A percentile compares a stretch with the other conserved stretches of the same genome.
phyloP scores from a whole-genome alignment of 1,284 basidiomycete species.

The Moesziomyces parantarcticus region DNA sequence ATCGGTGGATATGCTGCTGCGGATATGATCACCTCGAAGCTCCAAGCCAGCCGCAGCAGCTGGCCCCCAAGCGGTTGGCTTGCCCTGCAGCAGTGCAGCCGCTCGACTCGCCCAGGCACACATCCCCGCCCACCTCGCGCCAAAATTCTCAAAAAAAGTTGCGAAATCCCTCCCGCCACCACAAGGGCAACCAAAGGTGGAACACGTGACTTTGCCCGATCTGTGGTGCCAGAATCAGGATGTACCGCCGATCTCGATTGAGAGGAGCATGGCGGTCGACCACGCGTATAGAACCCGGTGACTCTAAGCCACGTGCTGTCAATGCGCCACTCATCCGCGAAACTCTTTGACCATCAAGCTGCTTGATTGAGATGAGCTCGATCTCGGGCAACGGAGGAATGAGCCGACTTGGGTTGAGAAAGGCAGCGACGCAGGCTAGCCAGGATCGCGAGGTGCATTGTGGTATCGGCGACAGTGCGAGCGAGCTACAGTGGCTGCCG shows the following conservation, averaged over 20 bases:
- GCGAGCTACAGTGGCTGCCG: background rate
- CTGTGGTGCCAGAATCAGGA: too few relatives aligned
- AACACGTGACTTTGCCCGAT: background rate
- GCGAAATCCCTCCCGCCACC: background rate
- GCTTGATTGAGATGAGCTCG: too few relatives aligned
- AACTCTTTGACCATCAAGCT: too few relatives aligned
- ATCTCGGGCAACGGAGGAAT: too few relatives aligned
- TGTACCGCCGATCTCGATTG: too few relatives aligned
- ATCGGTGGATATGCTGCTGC: conserved; percentile 9
- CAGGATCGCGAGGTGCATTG: background rate
- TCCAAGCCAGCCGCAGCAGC: conserved; percentile 17
- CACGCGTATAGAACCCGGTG: too few relatives aligned
- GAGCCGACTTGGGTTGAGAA: too few relatives aligned
- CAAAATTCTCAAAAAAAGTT: conserved; percentile 1
- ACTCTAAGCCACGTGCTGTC: too few relatives aligned
- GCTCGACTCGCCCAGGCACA: background rate
- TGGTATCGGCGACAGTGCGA: background rate
- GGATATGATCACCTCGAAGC: conserved; percentile 5
- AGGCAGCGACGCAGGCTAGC: too few relatives aligned
- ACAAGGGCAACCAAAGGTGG: too few relatives aligned
- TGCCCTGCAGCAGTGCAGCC: background rate
- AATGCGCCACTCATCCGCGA: too few relatives aligned
- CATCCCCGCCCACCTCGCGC: background rate
- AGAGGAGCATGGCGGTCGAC: too few relatives aligned
- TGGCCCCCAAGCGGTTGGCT: background rate